Evolutionary conservation across 495 filamentous ascomycete species (phyloP).

Genomic region (Penicillium paradoxum): DNA sequence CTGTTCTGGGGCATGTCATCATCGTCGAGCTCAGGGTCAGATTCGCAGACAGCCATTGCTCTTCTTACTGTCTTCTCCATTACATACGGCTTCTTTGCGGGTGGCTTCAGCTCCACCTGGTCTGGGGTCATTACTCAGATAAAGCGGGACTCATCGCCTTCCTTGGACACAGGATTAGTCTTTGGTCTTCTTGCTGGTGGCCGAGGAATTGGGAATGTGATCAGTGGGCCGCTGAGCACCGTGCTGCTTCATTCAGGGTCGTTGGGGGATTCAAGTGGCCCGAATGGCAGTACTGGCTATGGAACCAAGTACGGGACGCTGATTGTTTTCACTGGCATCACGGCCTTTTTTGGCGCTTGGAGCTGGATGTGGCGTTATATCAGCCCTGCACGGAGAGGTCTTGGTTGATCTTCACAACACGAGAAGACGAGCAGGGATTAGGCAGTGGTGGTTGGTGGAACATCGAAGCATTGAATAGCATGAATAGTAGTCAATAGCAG

Average conservation of each 20-base stretch:
- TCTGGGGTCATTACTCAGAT: constrained; percentile 57
- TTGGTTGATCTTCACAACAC: neutral
- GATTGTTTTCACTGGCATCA: constrained; percentile 46
- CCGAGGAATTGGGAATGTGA: constrained; percentile 61
- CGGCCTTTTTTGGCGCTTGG: constrained; percentile 33
- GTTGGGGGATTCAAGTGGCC: constrained; percentile 11
- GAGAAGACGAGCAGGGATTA: neutral
- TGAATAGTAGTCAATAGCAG: neutral
- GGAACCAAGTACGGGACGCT: constrained; percentile 38
- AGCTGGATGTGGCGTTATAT: constrained; percentile 33
- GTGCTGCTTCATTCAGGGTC: constrained; percentile 41
- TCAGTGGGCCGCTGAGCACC: constrained; percentile 57
- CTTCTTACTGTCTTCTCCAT: constrained; percentile 62
- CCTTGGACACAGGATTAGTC: constrained; percentile 53
- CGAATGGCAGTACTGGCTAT: constrained; percentile 27
- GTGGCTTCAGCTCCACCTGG: constrained; percentile 58
- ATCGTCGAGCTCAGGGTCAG: constrained; percentile 14
- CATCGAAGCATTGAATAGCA: neutral
- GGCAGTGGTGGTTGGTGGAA: neutral
- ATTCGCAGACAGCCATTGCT: constrained; percentile 39
- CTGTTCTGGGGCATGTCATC: constrained; percentile 60
- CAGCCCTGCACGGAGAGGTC: constrained; percentile 9
- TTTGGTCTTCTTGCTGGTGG: constrained; percentile 60
- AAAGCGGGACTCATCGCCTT: constrained; percentile 35
- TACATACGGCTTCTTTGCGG: constrained; percentile 65